Evolutionary conservation across 2,329 filamentous ascomycete species (phyloP), one percentile per base, ranked within the genome.

Genomic region (Colletotrichum liaoningense): DNA sequence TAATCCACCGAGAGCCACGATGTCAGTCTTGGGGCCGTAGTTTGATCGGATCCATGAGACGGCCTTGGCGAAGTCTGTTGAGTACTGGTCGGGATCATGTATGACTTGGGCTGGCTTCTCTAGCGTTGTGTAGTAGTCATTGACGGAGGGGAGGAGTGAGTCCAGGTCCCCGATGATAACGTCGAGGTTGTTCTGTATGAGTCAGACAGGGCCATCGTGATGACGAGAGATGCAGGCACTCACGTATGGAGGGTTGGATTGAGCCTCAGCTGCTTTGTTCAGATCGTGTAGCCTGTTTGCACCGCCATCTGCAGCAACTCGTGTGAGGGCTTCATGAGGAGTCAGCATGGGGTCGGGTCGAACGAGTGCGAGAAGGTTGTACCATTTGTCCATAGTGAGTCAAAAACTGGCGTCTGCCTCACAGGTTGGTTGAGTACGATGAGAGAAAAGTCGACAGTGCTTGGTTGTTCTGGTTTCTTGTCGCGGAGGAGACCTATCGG

Each of bases 111-210:
- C 86, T 81, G 80, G 81, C 24, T 67, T 79, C 19, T 79, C 81
- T 65, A 88, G 86, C 26, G 86, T 84, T 42, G 88, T 86, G 83
- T 95, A 97, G 82, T 93, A 93, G n/a, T 87, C 78, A 65, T 87
- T 87, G 12, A 93, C 88, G 14, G 89, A 83, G 11, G 90, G 85
- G 3, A 84, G 84, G 22, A 98, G 85, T 4, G 96, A 98, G 84
- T 99, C 97, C 11, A 99, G 88, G 81, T 99, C 97, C 59, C 97
- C 97, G 77, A 97, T 91, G 74, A 99, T 95, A 67, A 89, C 86
- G 79, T 94, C 86, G 1, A 95, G 90, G 70, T 91, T 85, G 79
- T 90, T 83, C 88, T 90, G 22, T 30, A 19, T 7, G 22, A 14
- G 42, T 66, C 33, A 66, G 67, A 62, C 49, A 26, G 16, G 9